Evolutionary conservation across 352 stramenopile genomes (phyloP), one percentile per base, ranked within the genome.

Genomic region (Phytophthora boehmeriae): DNA sequence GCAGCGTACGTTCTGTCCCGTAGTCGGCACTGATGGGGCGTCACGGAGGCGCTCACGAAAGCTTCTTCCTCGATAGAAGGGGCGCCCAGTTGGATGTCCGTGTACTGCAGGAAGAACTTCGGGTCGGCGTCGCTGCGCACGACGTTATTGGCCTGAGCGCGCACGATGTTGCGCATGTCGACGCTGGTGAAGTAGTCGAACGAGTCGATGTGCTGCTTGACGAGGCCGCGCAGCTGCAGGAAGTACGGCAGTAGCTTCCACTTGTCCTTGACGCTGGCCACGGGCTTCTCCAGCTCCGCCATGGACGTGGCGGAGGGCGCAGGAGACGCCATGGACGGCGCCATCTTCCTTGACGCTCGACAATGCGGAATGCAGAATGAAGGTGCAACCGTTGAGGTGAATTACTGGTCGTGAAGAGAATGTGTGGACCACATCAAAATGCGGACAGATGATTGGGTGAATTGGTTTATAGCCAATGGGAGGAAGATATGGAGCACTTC

Each of bases 111-210:
- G 58, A 99, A 99, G 75, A 99, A 99, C 68, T 99, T 99, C 17
- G 97, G 96, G 81, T 99, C 96, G 42, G 97, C 86, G 72, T 97
- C 90, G 51, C 84, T 96, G 54, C 89, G 86, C 32, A 98, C 88
- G 57, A 93, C 89, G 64, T 92, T 86, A 69, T 98, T 98, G 44
- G 84, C 85, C 76, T 97, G 92, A 36, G 95, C 93, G 61, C 89
- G 88, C 64, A 99, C 96, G 59, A 99, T 99, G 77, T 99, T 98
- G 63, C 98, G 97, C 73, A 99, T 98, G 74, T 99, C 97, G 0
- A 98, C 90, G 63, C 94, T 95, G 17, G 99, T 97, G 67, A 99
- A 99, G 86, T 99, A 98, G 89, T 99, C 88, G 80, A 98, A 99
- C 51, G 97, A 99, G 83, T 99, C 97, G 74, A 99, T 99, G 78